A percentile compares a stretch with the other conserved stretches of the same genome.
Evolutionary conservation across 768 basidiomycete genomes (phyloP).

Genomic region (Rossbeevera mucosa): DNA sequence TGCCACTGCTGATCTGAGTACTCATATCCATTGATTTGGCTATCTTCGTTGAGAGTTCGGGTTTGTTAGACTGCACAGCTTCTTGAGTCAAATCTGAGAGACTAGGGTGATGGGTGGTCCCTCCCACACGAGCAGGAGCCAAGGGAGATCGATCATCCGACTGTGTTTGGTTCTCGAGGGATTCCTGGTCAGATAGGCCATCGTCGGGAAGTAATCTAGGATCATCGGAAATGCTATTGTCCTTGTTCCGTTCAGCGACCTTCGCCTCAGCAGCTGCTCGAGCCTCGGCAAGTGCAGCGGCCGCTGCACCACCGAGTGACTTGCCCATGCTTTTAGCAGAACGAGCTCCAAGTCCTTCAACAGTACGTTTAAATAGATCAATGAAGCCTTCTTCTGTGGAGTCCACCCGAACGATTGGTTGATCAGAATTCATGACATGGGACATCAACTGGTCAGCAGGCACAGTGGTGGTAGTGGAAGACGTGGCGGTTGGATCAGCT

Average conservation of each 20-base stretch:
- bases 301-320: constrained; percentile 52
- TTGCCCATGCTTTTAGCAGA: constrained; percentile 56
- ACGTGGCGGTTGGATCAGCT: background rate
- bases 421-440: constrained; percentile 22
- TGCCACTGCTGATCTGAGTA: constrained; percentile 1
- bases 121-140: constrained; percentile 2
- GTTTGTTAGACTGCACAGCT: constrained; percentile 21
- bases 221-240: constrained; percentile 31
- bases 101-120: constrained; percentile 41
- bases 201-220: constrained; percentile 26
- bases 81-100: constrained; percentile 56
- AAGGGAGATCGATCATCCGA: background rate
- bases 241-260: constrained; percentile 59
- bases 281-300: constrained; percentile 61
- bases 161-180: background rate
- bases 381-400: constrained; percentile 46
- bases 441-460: constrained; percentile 15
- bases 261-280: constrained; percentile 62
- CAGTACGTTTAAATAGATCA: constrained; percentile 64
- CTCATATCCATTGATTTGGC: constrained; percentile 2
- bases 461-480: background rate
- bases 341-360: constrained; percentile 61
- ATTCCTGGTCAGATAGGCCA: constrained; percentile 7
- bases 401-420: constrained; percentile 9
- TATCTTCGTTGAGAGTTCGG: constrained; percentile 23